Percentiles rank a stretch among this genome's conserved stretches.
These are phyloP conservation scores for Canavalia gladiata DNA, from an alignment of 306 rosid species.

Conservation along the genomic window DNA sequence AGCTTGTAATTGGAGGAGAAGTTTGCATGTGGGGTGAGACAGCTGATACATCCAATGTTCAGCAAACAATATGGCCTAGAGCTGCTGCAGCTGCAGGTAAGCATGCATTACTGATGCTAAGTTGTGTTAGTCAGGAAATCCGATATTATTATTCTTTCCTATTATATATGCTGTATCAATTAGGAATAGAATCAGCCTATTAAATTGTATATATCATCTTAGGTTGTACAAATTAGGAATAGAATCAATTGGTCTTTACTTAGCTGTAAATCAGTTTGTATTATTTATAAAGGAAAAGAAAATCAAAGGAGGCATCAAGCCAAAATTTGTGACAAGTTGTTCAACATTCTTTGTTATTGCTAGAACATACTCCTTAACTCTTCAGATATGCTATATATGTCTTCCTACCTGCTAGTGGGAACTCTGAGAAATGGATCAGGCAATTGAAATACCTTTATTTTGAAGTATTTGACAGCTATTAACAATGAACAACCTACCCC, in stretches of 20 bases:
- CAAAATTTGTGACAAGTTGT: too few relatives aligned
- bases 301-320: too few relatives aligned
- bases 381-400: not conserved
- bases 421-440: not conserved
- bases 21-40: constrained; percentile 98
- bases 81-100: constrained; percentile 99
- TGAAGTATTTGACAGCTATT: not conserved
- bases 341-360: constrained; percentile 1
- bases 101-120: constrained; percentile 28
- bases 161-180: too few relatives aligned
- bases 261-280: too few relatives aligned
- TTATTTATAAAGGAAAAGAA: too few relatives aligned
- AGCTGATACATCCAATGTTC: constrained; percentile 85
- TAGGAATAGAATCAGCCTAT: too few relatives aligned
- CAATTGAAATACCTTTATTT: constrained; percentile 3
- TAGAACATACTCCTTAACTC: constrained; percentile 9
- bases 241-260: too few relatives aligned
- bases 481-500: not conserved
- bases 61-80: constrained; percentile 98
- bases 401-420: constrained; percentile 33
- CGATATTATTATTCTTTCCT: too few relatives aligned
- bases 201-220: too few relatives aligned
- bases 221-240: too few relatives aligned
- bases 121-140: not conserved
- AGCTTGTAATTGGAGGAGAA: constrained; percentile 95